phyloP scores from a whole-genome alignment of 805 yeast genomes.

The Yarrowia phangngaensis region DNA sequence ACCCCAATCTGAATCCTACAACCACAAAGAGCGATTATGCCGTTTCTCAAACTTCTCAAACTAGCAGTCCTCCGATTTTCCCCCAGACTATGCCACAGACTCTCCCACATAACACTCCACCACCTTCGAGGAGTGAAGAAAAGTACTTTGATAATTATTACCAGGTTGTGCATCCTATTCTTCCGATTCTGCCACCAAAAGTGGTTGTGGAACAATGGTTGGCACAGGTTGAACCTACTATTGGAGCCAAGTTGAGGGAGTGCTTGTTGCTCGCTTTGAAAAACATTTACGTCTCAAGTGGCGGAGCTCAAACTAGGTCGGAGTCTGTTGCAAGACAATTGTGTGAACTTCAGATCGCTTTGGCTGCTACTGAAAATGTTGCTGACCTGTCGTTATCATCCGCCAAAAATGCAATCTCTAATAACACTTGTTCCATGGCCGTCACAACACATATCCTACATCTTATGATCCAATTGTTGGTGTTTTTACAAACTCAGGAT shows the following conservation, averaged over 20 bases:
- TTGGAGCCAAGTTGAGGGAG: conserved; percentile 31
- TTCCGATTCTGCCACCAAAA: conserved; percentile 42
- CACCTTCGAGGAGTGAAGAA: conserved; percentile 34
- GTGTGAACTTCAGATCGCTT: conserved; percentile 23
- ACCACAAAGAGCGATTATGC: conserved; percentile 11
- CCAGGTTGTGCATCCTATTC: conserved; percentile 40
- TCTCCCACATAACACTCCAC: conserved; percentile 12
- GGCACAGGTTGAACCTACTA: conserved; percentile 36
- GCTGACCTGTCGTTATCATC: conserved; percentile 7
- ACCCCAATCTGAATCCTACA: conserved; percentile 1
- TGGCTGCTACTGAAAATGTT: conserved; percentile 21
- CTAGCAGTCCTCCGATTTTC: conserved; percentile 12
- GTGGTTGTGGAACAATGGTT: conserved; percentile 32
- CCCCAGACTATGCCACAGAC: conserved; percentile 17
- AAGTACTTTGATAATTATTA: conserved; percentile 40
- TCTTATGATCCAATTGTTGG: conserved; percentile 38
- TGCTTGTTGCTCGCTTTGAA: conserved; percentile 18
- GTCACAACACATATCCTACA: conserved; percentile 35
- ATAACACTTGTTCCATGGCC: conserved; percentile 24
- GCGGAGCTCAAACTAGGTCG: conserved; percentile 24
- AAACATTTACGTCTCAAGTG: conserved; percentile 19
- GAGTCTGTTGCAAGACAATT: conserved; percentile 3
- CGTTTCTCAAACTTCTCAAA: neutral
- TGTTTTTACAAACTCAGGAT: conserved; percentile 38
- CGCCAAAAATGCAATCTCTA: conserved; percentile 20